Conservation (phyloP, 192 early-diverging fungal genomes). For the Coemansia sp. region DNA sequence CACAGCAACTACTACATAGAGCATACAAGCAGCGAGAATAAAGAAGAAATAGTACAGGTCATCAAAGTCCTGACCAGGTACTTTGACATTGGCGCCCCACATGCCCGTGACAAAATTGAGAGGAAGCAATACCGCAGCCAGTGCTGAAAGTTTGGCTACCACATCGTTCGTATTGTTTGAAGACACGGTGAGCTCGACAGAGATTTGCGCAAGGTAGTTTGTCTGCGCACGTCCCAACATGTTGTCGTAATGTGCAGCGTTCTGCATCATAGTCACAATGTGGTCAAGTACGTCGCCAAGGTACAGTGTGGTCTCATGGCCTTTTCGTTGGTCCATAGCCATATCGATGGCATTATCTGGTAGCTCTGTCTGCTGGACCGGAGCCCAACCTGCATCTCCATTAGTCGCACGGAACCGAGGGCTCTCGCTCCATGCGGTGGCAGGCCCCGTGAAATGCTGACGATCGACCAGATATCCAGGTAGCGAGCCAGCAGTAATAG, state of each 20-base stretch:
- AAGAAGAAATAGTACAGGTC: conserved; percentile 46
- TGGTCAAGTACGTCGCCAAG: conserved; percentile 83
- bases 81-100: conserved; percentile 61
- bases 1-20: conserved; percentile 39
- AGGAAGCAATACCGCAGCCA: conserved; percentile 88
- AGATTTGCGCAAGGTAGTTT: conserved; percentile 74
- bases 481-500: conserved; percentile 9
- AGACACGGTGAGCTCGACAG: conserved; percentile 70
- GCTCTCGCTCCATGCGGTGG: conserved; percentile 20
- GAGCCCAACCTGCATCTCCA: background rate
- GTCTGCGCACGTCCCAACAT: conserved; percentile 69
- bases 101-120: conserved; percentile 86
- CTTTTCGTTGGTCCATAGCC: conserved; percentile 48
- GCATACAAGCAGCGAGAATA: conserved; percentile 40
- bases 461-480: conserved; percentile 2
- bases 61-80: conserved; percentile 48
- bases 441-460: background rate
- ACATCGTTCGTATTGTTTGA: conserved; percentile 85
- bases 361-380: conserved; percentile 3
- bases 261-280: conserved; percentile 76
- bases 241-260: conserved; percentile 71
- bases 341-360: conserved; percentile 15
- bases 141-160: conserved; percentile 81
- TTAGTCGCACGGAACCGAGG: conserved; percentile 14
- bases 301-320: conserved; percentile 67